Conservation (phyloP, 345 rosid species). For the Firmiana major region DNA sequence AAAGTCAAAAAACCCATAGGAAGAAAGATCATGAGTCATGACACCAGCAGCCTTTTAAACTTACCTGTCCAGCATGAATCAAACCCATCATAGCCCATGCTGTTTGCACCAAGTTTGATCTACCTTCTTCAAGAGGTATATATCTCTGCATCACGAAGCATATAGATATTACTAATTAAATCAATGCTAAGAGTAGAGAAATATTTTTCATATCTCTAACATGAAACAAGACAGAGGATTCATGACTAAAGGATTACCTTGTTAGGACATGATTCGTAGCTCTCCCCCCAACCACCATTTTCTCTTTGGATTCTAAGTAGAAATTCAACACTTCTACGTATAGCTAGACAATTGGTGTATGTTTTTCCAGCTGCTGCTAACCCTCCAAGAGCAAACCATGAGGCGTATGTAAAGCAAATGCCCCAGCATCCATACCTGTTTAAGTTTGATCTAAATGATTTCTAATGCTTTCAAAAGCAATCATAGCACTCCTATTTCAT, state of each 20-base stretch:
- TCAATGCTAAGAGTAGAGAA: too few species aligned
- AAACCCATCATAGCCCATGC: conserved; percentile 61
- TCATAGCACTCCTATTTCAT: not conserved
- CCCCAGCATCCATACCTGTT: conserved; percentile 46
- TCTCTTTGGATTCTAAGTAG: conserved; percentile 34
- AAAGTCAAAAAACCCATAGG: not conserved
- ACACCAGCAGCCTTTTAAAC: not conserved
- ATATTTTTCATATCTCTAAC: not conserved
- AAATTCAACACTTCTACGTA: conserved; percentile 40
- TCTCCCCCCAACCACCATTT: conserved; percentile 63
- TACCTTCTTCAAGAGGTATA: conserved; percentile 25
- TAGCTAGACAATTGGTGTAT: conserved; percentile 22
- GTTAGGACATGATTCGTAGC: conserved; percentile 50
- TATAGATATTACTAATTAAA: too few species aligned
- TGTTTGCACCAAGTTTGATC: conserved; percentile 42
- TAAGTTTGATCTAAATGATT: not conserved
- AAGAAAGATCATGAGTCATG: not conserved
- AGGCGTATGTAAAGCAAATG: conserved; percentile 38
- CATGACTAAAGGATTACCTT: conserved; percentile 18
- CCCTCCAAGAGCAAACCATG: conserved; percentile 49
- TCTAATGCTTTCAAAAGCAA: not conserved
- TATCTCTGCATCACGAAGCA: conserved; percentile 33
- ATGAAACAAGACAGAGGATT: not conserved
- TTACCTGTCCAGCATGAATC: conserved; percentile 49
- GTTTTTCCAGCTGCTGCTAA: conserved; percentile 39